Evolutionary conservation across 768 basidiomycete species (phyloP), one percentile per base, ranked within the genome.

Genomic region (Lactarius pseudohatsudake): DNA sequence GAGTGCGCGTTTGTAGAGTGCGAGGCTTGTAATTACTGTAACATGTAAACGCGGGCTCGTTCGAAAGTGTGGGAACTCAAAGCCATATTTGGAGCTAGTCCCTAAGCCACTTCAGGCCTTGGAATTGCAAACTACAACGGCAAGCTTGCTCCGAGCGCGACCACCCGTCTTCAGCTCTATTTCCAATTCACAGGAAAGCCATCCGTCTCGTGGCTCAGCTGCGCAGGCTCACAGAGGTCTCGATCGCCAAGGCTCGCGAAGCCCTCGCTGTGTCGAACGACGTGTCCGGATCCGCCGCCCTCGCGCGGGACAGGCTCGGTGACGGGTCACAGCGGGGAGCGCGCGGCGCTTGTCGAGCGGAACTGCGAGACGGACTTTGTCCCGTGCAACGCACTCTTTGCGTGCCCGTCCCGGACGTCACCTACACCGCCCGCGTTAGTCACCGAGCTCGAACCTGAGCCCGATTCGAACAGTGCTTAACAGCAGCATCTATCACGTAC

Each of bases 281-380:
- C 75, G 73, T 97, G 61, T 76, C 86, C 18, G 82, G n/a, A n/a
- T n/a, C n/a, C n/a, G n/a, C 76, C 28, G 94, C 96, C 11, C 78
- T 96, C 66, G 87, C 91, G 20, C 79, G 30, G 83, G 16, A 89
- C n/a, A n/a, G n/a, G n/a, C n/a, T n/a, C n/a, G n/a, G n/a, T n/a
- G 20, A 77, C 78, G 84, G 45, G 77, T 92, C n/a, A n/a, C n/a
- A n/a, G n/a, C n/a, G n/a, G n/a, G n/a, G n/a, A n/a, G 30, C 30
- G 92, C 45, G 94, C 91, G 13, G 87, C 89, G n/a, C 90, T 97
- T 84, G 80, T 98, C 64, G 96, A 98, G 76, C 80, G 98, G 67
- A 93, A 30, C 30, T 30, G 5, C 30, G 30, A 30, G 30, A 92
- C 96, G 61, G 96, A 98, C 79, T 98, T 97, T 74, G 96, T 98